Conservation (phyloP, 2,329 filamentous ascomycete genomes). For the Didymella keratinophila region DNA sequence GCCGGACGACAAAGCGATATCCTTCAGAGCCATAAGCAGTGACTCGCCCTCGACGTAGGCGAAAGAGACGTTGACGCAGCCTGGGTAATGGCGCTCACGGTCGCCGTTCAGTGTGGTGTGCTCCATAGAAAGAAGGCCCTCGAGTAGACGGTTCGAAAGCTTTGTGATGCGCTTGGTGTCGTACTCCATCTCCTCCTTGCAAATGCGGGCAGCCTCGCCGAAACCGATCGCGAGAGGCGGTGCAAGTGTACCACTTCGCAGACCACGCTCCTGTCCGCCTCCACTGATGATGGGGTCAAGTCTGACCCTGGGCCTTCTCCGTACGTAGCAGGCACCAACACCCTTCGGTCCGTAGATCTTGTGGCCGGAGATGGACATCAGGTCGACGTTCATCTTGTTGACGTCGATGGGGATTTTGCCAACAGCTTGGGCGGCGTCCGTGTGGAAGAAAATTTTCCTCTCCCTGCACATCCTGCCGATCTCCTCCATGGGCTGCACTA, state of each 20-base stretch:
- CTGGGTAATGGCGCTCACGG: conserved; percentile 83
- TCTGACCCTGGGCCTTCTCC: conserved; percentile 89
- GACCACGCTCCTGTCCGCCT: conserved; percentile 92
- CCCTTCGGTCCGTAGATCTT: conserved; percentile 99
- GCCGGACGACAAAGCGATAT: conserved; percentile 95
- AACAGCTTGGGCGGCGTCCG: conserved; percentile 95
- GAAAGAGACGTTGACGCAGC: conserved; percentile 98
- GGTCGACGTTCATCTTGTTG: conserved; percentile 95
- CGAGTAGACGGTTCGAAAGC: conserved; percentile 83
- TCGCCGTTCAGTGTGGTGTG: conserved; percentile 94
- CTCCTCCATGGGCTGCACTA: conserved; percentile 94
- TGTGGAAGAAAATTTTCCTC: conserved; percentile 98
- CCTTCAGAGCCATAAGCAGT: conserved; percentile 96
- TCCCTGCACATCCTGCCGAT: conserved; percentile 91
- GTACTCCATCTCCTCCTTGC: conserved; percentile 91
- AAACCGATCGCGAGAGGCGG: conserved; percentile 90
- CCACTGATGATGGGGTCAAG: conserved; percentile 95
- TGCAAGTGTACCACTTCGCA: conserved; percentile 92
- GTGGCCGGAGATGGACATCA: conserved; percentile 98
- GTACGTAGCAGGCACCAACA: conserved; percentile 94
- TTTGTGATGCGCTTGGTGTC: conserved; percentile 83
- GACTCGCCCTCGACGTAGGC: conserved; percentile 98
- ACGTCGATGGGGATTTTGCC: conserved; percentile 97
- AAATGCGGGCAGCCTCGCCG: conserved; percentile 93
- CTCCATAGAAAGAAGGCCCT: conserved; percentile 85